These are phyloP conservation scores for Cyclotella choctawhatcheeana DNA, from an alignment of 108 stramenopile species.

Conservation along the genomic window DNA sequence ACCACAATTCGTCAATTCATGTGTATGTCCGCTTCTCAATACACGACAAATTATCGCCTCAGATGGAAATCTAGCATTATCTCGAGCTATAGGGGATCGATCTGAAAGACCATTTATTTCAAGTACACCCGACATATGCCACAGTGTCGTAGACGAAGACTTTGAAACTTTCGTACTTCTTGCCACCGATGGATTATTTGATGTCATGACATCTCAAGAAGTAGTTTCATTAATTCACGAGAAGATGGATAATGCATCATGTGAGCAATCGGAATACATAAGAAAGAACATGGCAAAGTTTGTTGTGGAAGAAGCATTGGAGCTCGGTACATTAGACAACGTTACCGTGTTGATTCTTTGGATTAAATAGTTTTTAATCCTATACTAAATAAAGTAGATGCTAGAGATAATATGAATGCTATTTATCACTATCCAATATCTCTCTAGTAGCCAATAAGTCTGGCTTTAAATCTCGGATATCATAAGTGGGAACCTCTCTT, in stretches of 20 bases:
- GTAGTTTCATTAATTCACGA: conserved; percentile 79
- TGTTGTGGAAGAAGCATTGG: conserved; percentile 72
- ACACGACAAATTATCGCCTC: too few relatives aligned
- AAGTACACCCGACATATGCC: conserved; percentile 81
- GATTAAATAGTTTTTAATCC: too few relatives aligned
- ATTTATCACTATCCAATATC: too few relatives aligned
- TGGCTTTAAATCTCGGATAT: conserved; percentile 29
- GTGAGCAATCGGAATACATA: conserved; percentile 12
- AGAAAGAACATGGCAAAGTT: conserved; percentile 51
- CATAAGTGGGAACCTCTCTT: conserved; percentile 30
- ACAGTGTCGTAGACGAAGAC: conserved; percentile 45
- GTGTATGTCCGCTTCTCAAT: too few relatives aligned
- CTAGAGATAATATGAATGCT: too few relatives aligned
- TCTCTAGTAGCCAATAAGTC: too few relatives aligned
- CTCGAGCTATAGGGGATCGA: conserved; percentile 94
- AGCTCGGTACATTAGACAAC: conserved; percentile 76
- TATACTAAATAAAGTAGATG: too few relatives aligned
- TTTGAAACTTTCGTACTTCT: conserved; percentile 63
- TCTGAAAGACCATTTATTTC: conserved; percentile 87
- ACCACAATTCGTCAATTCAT: neutral
- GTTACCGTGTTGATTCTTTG: conserved; percentile 80
- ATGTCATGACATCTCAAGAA: conserved; percentile 84
- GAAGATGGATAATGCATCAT: conserved; percentile 20
- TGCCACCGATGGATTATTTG: conserved; percentile 94
- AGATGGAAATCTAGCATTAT: conserved; percentile 93